A percentile compares a stretch with the other conserved stretches of the same genome.
Conservation (phyloP, 2,329 filamentous ascomycete genomes). For the Xylaria sp. region DNA sequence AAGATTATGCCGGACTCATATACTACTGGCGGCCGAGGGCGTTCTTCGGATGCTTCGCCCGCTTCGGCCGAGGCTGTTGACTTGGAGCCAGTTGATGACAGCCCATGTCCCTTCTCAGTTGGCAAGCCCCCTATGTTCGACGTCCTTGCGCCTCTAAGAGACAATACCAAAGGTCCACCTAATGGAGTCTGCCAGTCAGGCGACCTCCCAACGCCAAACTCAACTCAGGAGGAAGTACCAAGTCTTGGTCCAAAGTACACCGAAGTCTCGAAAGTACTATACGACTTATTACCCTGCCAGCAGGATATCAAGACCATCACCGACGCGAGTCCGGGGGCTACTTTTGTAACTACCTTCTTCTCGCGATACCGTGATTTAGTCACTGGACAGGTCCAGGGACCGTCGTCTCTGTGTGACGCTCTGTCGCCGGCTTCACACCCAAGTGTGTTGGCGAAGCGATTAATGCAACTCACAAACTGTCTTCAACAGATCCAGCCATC, state of each 20-base stretch:
- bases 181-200: slow-evolving; percentile 11
- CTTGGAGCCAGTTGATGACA: slow-evolving; percentile 45
- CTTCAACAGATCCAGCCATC: slow-evolving; percentile 57
- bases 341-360: slow-evolving; percentile 49
- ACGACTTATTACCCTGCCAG: slow-evolving; percentile 51
- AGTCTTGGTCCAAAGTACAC: slow-evolving; percentile 45
- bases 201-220: slow-evolving; percentile 35
- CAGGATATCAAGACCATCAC: slow-evolving; percentile 51
- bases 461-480: slow-evolving; percentile 58
- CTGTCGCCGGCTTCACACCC: slow-evolving; percentile 58
- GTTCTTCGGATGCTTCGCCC: slow-evolving; percentile 44
- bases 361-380: slow-evolving; percentile 40
- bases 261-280: slow-evolving; percentile 49
- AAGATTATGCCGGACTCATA: slow-evolving; percentile 49
- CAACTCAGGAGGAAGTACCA: slow-evolving; percentile 42
- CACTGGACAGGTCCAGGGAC: slow-evolving; percentile 44
- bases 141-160: slow-evolving; percentile 43
- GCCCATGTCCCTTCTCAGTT: slow-evolving; percentile 46
- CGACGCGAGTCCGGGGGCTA: slow-evolving; percentile 43
- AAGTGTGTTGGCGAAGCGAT: slow-evolving; percentile 58
- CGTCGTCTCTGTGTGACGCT: slow-evolving; percentile 42
- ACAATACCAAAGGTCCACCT: slow-evolving; percentile 8
- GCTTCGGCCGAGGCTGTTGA: slow-evolving; percentile 46
- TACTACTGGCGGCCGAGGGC: slow-evolving; percentile 40
- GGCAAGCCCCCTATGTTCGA: slow-evolving; percentile 48